Percentiles rank a stretch among this genome's conserved stretches.
phyloP scores from a whole-genome alignment of 1,139 yeast genomes.

The Chernovozyma sophiae-reginae region DNA sequence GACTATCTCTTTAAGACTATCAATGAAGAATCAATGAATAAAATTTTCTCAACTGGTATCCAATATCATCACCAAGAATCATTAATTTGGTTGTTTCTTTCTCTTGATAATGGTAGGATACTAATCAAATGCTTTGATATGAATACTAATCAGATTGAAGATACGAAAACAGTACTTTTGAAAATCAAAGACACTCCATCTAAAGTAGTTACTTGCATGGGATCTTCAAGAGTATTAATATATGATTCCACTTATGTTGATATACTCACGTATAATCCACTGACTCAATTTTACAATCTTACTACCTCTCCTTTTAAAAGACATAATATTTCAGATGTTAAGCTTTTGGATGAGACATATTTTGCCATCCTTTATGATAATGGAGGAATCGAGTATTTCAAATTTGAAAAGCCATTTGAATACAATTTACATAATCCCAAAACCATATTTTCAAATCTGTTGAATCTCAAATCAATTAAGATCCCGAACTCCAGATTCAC shows the following conservation, averaged over 20 bases:
- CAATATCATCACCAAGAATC: neutral
- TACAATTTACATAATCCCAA: neutral
- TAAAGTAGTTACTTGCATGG: neutral
- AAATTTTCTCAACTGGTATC: slow-evolving; percentile 1
- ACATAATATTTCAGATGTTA: slow-evolving; percentile 1
- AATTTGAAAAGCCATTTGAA: slow-evolving; percentile 5
- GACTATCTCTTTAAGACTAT: no score
- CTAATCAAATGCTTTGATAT: slow-evolving; percentile 11
- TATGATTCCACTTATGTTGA: neutral
- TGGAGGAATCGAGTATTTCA: slow-evolving; percentile 10
- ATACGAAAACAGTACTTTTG: neutral
- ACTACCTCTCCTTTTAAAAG: neutral
- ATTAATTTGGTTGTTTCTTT: slow-evolving; percentile 13
- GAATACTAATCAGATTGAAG: slow-evolving; percentile 4
- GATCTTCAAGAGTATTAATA: neutral
- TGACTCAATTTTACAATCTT: slow-evolving; percentile 1
- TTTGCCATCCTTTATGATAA: slow-evolving; percentile 8
- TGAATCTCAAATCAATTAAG: slow-evolving; percentile 11
- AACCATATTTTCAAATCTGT: neutral
- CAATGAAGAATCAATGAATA: neutral
- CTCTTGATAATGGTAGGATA: slow-evolving; percentile 14
- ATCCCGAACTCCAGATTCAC: slow-evolving; percentile 12
- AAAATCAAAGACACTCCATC: neutral
- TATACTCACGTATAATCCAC: neutral
- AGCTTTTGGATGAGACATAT: neutral